Percentiles rank a stretch among this genome's conserved stretches.
These are phyloP conservation scores for Dothistroma septosporum DNA, from an alignment of 2,329 filamentous ascomycete genomes.

Conservation along the genomic window DNA sequence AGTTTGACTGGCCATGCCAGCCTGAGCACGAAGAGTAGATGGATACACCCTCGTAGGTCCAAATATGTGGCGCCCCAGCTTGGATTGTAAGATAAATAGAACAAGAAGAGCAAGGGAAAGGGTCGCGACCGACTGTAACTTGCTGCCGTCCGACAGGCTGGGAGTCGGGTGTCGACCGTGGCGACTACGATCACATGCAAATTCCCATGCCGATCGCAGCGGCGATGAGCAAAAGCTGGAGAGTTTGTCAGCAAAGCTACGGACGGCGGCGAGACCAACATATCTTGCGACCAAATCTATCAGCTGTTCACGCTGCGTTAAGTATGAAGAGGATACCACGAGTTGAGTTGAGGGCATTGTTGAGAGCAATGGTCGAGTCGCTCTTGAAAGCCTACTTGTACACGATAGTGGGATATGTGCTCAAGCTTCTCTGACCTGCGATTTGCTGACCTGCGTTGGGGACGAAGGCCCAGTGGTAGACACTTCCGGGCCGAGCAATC, in stretches of 20 bases:
- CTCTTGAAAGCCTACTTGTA: constrained; percentile 66
- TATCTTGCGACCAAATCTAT: constrained; percentile 62
- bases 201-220: constrained; percentile 65
- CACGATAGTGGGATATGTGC: constrained; percentile 68
- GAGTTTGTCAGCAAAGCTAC: background rate
- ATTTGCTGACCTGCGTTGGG: constrained; percentile 69
- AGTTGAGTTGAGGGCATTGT: constrained; percentile 71
- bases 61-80: constrained; percentile 68
- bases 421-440: constrained; percentile 68
- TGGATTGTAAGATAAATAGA: constrained; percentile 51
- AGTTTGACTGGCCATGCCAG: constrained; percentile 59
- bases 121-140: constrained; percentile 59
- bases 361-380: constrained; percentile 60
- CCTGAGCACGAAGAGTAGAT: constrained; percentile 70
- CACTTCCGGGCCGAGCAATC: constrained; percentile 65
- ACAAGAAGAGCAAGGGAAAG: constrained; percentile 51
- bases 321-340: constrained; percentile 69
- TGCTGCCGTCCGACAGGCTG: constrained; percentile 48
- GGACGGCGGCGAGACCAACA: background rate
- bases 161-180: constrained; percentile 56
- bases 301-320: constrained; percentile 69
- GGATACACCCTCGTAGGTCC: constrained; percentile 65
- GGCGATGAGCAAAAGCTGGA: constrained; percentile 59
- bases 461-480: constrained; percentile 59
- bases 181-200: constrained; percentile 67